Base-by-base conservation (phyloP, 1,284 basidiomycete species). In the Melampsora larici-populina region DNA sequence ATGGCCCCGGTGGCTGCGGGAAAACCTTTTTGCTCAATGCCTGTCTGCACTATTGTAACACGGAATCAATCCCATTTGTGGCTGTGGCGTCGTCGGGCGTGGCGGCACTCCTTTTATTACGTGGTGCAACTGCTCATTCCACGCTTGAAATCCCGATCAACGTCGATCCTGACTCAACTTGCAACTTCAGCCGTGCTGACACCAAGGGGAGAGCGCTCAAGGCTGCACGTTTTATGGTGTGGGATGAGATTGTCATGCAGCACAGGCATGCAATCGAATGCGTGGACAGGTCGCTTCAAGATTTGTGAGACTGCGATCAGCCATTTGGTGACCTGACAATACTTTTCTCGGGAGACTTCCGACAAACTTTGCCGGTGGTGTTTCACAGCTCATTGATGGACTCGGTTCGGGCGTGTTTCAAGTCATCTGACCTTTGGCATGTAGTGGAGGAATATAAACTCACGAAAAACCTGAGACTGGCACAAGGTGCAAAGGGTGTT, bases 161-260 rank as follows among this genome's bases (percentile, higher is more conserved):
- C 3, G 33, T 8, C 33, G 33, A 36, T 8, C 33, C 33, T 8
- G 8, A 3, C 33, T 36, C 33, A 36, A 36, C 33, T 8, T 36
- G 33, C 8, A 4, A 36, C 33, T 36, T 36, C 8, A 36, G 4
- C 3, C 33, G 4, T 4, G 3, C 33, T 8, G 1, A 82, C 87
- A 1, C 82, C 87, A 0, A 60, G 84, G 0, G 82, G 84, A 76
- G 58, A 33, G 9, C 51, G 31, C 17, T 55, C 68, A 3, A 4
- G 4, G 33, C 33, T 3, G 33, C 33, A 4, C 3, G 33, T 4
- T 24, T 70, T 21, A 18, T 70, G 3, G 60, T 70, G 2, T 70
- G 69, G 51, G 69, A 70, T 24, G 31, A 70, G 31, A 40, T 70
- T 26, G 5, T n/a, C 2, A 24, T 64, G 62, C 5, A 7, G 31